Base-by-base conservation (phyloP, 83 land plant genomes). In the Picea abies region DNA sequence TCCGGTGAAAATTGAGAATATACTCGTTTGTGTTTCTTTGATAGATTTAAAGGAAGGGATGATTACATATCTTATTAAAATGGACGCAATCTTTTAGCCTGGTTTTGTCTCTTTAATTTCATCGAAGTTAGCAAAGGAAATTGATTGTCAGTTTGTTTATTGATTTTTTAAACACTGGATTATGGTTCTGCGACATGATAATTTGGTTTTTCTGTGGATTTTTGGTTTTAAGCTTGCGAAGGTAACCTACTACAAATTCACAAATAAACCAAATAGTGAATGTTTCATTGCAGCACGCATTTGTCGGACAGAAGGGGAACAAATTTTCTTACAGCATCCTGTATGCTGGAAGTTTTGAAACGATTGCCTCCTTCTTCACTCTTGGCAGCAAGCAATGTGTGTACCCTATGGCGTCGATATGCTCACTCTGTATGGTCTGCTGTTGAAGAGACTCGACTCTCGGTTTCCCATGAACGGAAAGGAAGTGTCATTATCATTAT, bases 331-430 rank as follows among this genome's bases (percentile, higher is more conserved):
- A 87, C 91, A 61, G 81, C 47, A 81, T 20, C 47, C n/a, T 87
- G 90, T 63, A 15, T 93, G 83, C 84, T 83, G 85, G 95, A 93
- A 79, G 90, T 93, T 63, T 35, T 93, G 49, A 60, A 87, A 87
- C 76, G 95, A 82, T 15, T 90, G 83, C 85, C 91, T 67, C 95
- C 95, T 58, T 63, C 71, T 69, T 84, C 70, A 75, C 76, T 93
- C 32, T 14, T 93, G 85, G 37, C 84, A 81, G 95, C 95, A 80
- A 87, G 90, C 61, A 66, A 35, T 87, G 95, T 93, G 56, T 89
- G 93, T 70, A 83, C 70, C 80, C 91, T 86, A 39, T 93, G 95
- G 95, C 84, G 93, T 63, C 87, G 86, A 26, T 73, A 84, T 7
- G 65, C 89, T 63, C 76, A 78, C 81, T 80, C 85, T 79, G 41